Base-by-base conservation (phyloP, 1,284 basidiomycete genomes). In the Pseudozyma sp. region DNA sequence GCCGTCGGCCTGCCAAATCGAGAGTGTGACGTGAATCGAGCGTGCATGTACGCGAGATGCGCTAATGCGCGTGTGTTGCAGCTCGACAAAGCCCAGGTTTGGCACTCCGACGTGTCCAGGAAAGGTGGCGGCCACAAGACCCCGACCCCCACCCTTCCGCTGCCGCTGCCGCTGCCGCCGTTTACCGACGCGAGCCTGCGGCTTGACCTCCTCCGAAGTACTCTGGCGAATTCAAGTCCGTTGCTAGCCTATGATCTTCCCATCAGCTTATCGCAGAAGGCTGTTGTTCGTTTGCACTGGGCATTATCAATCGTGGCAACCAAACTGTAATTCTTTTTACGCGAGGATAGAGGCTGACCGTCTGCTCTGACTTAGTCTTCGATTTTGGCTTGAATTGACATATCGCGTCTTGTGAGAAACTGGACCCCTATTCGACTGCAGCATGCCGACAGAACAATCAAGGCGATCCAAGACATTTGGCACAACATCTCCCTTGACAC, bases 51-150 rank as follows among this genome's bases (percentile, higher is more conserved):
- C 16, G 29, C 45, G 45, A 47, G 30, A 16, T 8, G 43, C 9
- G 43, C 43, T 44, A 44, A 19, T 44, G 43, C 43, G 19, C 43
- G 19, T 7, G 6, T 44, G 11, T 5, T 16, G 16, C 40, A 42
- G 43, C 11, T 24, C 46, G 16, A 42, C 39, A 44, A 16, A 34
- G 33, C 44, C 47, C 48, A 30, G 7, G 30, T n/a, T 48, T 53
- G 35, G 31, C 54, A 49, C 55, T 64, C 62, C 55, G 62, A 64
- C 54, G 50, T 19, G 62, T 65, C 55, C 62, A 65, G 55, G 45
- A 58, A 58, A 29, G 24, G 24, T 39, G n/a, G 5, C 14, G 9
- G 45, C 14, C 9, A 7, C 13, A 42, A 43, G 29, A 37, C 35
- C 14, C 9, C 35, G 9, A 37, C 35, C 35, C 35, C 9, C 35